Base-by-base conservation (phyloP, 2,329 filamentous ascomycete species). In the Fusarium nurragi region DNA sequence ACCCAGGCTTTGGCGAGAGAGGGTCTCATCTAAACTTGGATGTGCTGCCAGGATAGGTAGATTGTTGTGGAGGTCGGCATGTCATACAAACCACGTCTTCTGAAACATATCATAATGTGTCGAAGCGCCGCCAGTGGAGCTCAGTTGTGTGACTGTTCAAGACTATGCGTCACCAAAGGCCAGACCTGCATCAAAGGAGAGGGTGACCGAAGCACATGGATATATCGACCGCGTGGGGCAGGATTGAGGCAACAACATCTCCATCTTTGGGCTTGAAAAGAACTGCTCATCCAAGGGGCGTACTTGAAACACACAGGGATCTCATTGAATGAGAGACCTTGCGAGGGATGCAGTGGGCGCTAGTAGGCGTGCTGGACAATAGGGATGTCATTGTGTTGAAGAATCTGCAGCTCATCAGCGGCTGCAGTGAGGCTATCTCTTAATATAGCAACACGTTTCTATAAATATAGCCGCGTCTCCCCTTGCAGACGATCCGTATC, bases 341-440 rank as follows among this genome's bases (percentile, higher is more conserved):
- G 23, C 13, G 30, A 45, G 30, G 52, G 63, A 66, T 37, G 39
- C 51, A 47, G 45, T 67, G 57, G 59, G 65, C 68, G 66, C 68
- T 54, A 46, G 48, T 40, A 40, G 48, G 52, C 44, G 48, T 47
- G 37, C 38, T 54, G 21, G 44, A 54, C 28, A 36, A 26, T 49
- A 52, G 49, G 59, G 37, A 48, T 69, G 63, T 60, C 49, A 65
- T 71, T 47, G 48, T 53, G 55, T 62, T 69, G 68, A 69, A 70
- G 60, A 60, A 67, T 34, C 58, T 74, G 74, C 76, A 75, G 68
- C 60, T 69, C 68, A 67, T 65, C 43, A 68, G 69, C 65, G 71
- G 73, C 71, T 77, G 74, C 76, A 77, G 64, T 71, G 73, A 76
- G 75, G 72, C 75, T 76, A 67, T 62, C 60, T 65, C 76, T 74